Percentiles rank a stretch among this genome's conserved stretches.
Evolutionary conservation across 768 basidiomycete species (phyloP).

Genomic region (Mycena haematopus): DNA sequence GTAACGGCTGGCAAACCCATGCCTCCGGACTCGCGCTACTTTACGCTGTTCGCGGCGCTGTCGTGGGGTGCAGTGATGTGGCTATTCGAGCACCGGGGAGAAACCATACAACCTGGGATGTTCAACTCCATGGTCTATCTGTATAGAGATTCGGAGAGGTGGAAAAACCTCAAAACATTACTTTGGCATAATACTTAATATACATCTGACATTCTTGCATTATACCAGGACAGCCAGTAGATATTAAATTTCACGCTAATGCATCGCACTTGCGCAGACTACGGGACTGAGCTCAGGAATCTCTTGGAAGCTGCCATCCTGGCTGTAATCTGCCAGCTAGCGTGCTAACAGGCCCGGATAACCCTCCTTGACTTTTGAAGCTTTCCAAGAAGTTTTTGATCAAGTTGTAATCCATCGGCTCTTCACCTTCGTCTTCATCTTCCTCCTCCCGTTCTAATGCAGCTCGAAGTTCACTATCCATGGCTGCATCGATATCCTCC

Average conservation of each 20-base stretch:
- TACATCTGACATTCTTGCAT: background rate
- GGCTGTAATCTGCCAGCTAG: slow-evolving; percentile 84
- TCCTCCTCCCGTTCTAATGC: slow-evolving; percentile 59
- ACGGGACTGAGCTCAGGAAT: slow-evolving; percentile 35
- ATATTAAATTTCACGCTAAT: slow-evolving; percentile 18
- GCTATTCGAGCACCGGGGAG: slow-evolving; percentile 84
- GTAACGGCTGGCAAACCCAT: slow-evolving; percentile 62
- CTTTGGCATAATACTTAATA: slow-evolving; percentile 79
- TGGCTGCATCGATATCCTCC: slow-evolving; percentile 80
- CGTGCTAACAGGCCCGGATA: slow-evolving; percentile 91
- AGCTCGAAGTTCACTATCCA: slow-evolving; percentile 86
- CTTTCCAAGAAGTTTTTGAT: slow-evolving; percentile 98
- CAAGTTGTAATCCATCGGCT: slow-evolving; percentile 79
- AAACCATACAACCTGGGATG: slow-evolving; percentile 97
- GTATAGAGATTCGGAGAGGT: slow-evolving; percentile 90
- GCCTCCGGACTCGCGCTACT: slow-evolving; percentile 85
- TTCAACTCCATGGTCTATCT: slow-evolving; percentile 96
- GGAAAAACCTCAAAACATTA: slow-evolving; percentile 82
- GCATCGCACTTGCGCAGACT: slow-evolving; percentile 7
- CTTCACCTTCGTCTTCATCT: slow-evolving; percentile 59
- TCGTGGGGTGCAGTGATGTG: slow-evolving; percentile 98
- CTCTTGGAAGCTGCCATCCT: slow-evolving; percentile 76
- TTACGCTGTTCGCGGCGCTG: slow-evolving; percentile 85
- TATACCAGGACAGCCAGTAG: slow-evolving; percentile 14
- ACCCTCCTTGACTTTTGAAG: slow-evolving; percentile 89